Percentiles rank a stretch among this genome's conserved stretches.
phyloP scores from a whole-genome alignment of 805 yeast species.

The Citeromyces matritensis region DNA sequence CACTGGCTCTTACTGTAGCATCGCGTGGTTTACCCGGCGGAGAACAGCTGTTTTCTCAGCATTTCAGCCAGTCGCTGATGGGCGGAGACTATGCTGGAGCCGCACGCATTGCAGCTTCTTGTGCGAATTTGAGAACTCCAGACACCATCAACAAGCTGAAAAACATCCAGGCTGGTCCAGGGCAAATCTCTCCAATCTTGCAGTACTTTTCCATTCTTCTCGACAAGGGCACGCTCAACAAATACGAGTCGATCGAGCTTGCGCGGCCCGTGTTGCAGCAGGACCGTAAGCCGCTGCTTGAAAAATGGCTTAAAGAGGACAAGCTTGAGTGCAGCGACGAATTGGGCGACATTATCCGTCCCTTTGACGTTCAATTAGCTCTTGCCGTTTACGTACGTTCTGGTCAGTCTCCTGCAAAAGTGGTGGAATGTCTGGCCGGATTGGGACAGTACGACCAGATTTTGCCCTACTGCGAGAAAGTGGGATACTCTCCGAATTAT shows the following conservation, averaged over 20 bases:
- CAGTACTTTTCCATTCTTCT: slow-evolving; percentile 84
- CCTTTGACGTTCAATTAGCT: slow-evolving; percentile 74
- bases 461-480: slow-evolving; percentile 84
- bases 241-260: slow-evolving; percentile 85
- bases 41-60: slow-evolving; percentile 79
- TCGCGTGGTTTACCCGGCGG: slow-evolving; percentile 96
- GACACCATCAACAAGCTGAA: slow-evolving; percentile 90
- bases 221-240: slow-evolving; percentile 86
- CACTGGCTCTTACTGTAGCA: slow-evolving; percentile 76
- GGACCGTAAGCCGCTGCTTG: slow-evolving; percentile 84
- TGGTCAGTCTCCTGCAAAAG: slow-evolving; percentile 62
- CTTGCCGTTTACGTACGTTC: slow-evolving; percentile 83
- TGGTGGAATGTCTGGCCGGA: slow-evolving; percentile 85
- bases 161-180: slow-evolving; percentile 81
- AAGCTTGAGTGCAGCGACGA: slow-evolving; percentile 93
- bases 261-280: slow-evolving; percentile 94
- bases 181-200: slow-evolving; percentile 86
- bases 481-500: slow-evolving; percentile 79
- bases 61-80: slow-evolving; percentile 71
- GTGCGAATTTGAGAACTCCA: slow-evolving; percentile 84
- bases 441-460: slow-evolving; percentile 94
- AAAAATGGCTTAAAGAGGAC: slow-evolving; percentile 93
- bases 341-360: slow-evolving; percentile 89
- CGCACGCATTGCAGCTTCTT: slow-evolving; percentile 93
- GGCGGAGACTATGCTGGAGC: slow-evolving; percentile 86